Conservation (phyloP, 345 rosid species). For the Gynandropsis gynandra region DNA sequence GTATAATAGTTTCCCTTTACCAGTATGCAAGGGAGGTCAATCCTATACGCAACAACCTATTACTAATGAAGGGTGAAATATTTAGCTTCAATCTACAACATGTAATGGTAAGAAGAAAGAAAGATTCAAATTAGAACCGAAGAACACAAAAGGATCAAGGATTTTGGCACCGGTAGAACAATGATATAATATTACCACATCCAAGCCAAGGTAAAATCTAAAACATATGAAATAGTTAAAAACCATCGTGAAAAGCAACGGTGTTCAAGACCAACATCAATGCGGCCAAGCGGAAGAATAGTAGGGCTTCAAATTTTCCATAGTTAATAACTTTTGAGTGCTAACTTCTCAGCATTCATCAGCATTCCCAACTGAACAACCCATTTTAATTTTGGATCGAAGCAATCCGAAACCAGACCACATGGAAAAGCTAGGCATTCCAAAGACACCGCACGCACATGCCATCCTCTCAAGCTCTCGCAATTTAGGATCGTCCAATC, state of each 20-base stretch:
- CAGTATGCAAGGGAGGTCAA: constrained; percentile 86
- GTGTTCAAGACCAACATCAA: constrained; percentile 88
- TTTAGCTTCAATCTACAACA: constrained; percentile 9
- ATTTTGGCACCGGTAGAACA: constrained; percentile 6
- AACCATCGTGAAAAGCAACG: constrained; percentile 90
- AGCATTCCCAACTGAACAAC: constrained; percentile 82
- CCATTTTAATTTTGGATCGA: constrained; percentile 85
- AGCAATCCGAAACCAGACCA: constrained; percentile 41
- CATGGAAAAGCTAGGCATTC: constrained; percentile 37
- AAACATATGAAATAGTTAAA: constrained; percentile 12
- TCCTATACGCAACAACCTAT: constrained; percentile 83
- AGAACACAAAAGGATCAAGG: neutral
- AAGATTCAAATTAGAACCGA: neutral
- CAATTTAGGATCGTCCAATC: constrained; percentile 60
- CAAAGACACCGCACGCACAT: constrained; percentile 32
- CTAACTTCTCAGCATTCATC: constrained; percentile 78
- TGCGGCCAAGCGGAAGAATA: constrained; percentile 75
- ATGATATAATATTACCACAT: constrained; percentile 7
- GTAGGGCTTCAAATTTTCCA: constrained; percentile 47
- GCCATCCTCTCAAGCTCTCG: constrained; percentile 66
- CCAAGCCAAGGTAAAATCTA: neutral
- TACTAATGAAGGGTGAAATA: constrained; percentile 22
- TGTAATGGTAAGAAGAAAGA: too few species aligned
- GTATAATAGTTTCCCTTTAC: constrained; percentile 94
- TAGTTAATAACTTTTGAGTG: constrained; percentile 47